phyloP scores from a whole-genome alignment of 306 rosid genomes.

The Glycine tomentella region DNA sequence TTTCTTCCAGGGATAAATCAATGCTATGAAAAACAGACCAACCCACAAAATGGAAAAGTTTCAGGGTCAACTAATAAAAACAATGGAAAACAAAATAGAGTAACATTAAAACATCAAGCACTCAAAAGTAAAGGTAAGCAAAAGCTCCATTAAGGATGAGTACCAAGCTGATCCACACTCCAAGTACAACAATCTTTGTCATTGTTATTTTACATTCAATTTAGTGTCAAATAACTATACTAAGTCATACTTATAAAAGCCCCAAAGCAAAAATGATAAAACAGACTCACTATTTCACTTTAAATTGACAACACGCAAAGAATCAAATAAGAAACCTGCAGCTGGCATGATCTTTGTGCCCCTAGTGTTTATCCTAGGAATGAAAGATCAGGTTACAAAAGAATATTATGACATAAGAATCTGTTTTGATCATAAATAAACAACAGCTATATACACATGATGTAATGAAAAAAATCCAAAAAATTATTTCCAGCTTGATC shows the following conservation, averaged over 20 bases:
- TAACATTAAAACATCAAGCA: not conserved
- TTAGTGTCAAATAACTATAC: conserved; percentile 36
- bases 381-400: too few species aligned
- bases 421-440: too few species aligned
- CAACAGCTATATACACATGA: too few species aligned
- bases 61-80: too few species aligned
- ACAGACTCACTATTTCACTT: conserved; percentile 45
- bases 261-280: conserved; percentile 42
- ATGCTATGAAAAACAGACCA: not conserved
- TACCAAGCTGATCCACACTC: not conserved
- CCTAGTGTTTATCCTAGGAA: too few species aligned
- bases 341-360: conserved; percentile 21
- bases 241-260: conserved; percentile 40
- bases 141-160: not conserved
- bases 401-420: too few species aligned
- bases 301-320: conserved; percentile 55
- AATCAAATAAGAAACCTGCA: conserved; percentile 48
- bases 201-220: conserved; percentile 41
- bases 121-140: not conserved
- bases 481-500: conserved; percentile 43
- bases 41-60: too few species aligned
- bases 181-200: conserved; percentile 37
- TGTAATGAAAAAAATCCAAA: conserved; percentile 47
- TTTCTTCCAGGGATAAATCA: not conserved
- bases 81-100: not conserved